phyloP scores from a whole-genome alignment of 179 eudicot genomes.

The Sideroxylon spinosum region DNA sequence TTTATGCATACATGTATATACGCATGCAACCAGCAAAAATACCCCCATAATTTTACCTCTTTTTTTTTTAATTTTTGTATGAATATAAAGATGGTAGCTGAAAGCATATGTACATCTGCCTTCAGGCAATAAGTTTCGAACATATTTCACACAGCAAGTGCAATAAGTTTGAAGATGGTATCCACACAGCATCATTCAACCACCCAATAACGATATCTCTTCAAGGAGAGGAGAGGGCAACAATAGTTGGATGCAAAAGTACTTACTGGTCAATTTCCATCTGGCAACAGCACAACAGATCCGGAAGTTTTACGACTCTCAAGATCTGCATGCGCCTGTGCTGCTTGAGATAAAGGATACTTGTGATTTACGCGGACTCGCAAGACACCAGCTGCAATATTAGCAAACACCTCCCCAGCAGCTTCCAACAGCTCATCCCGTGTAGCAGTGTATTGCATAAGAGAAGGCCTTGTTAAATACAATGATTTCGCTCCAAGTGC shows the following conservation, averaged over 20 bases:
- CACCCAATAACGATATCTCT: neutral
- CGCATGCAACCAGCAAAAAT: no score
- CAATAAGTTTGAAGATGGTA: no score
- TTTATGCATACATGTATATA: no score
- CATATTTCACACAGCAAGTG: no score
- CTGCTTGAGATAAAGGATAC: constrained; percentile 71
- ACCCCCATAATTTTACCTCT: no score
- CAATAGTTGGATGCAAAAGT: neutral
- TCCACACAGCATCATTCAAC: no score
- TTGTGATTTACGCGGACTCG: constrained; percentile 67
- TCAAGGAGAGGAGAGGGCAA: neutral
- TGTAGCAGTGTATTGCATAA: constrained; percentile 49
- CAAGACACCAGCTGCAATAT: constrained; percentile 54
- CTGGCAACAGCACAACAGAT: constrained; percentile 85
- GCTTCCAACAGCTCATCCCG: constrained; percentile 68
- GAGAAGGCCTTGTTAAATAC: constrained; percentile 59
- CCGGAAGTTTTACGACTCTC: constrained; percentile 73
- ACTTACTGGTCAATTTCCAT: constrained; percentile 24
- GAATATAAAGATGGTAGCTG: no score
- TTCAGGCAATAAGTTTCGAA: no score
- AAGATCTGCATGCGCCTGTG: constrained; percentile 75
- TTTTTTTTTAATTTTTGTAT: no score
- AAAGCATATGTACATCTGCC: no score
- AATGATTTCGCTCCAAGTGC: constrained; percentile 66
- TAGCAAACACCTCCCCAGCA: constrained; percentile 66